A percentile compares a stretch with the other conserved stretches of the same genome.
Conservation (phyloP, 371 early-diverging fungal genomes). For the Mucor velutinosus region DNA sequence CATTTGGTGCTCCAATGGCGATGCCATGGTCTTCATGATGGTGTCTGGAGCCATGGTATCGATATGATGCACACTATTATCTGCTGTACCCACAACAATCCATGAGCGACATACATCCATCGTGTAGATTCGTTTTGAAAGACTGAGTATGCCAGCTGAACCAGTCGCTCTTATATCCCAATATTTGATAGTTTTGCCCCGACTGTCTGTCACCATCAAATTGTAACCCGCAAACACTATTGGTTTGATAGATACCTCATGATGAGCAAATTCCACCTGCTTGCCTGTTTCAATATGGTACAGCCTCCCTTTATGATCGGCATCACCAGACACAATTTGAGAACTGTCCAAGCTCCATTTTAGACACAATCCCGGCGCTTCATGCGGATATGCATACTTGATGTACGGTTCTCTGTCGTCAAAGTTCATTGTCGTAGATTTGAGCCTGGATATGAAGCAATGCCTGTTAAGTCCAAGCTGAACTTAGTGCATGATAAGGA, state of each 20-base stretch:
- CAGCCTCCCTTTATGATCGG: constrained; percentile 81
- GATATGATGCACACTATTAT: constrained; percentile 68
- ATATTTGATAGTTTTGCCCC: constrained; percentile 95
- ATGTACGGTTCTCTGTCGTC: constrained; percentile 87
- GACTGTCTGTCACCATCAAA: constrained; percentile 68
- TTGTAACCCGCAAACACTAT: constrained; percentile 71
- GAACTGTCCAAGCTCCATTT: constrained; percentile 89
- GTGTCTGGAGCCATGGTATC: constrained; percentile 77
- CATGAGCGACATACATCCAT: constrained; percentile 71
- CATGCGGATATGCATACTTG: constrained; percentile 79
- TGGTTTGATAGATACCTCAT: constrained; percentile 80
- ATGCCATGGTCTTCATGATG: constrained; percentile 57
- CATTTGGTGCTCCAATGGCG: constrained; percentile 88
- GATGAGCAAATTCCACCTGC: constrained; percentile 74
- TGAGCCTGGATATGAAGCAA: neutral
- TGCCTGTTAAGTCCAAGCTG: neutral
- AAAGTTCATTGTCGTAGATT: constrained; percentile 57
- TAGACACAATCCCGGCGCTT: constrained; percentile 80
- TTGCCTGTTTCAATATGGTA: constrained; percentile 79
- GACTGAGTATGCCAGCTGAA: constrained; percentile 68
- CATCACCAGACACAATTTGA: constrained; percentile 83
- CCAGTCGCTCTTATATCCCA: constrained; percentile 85
- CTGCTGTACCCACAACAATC: constrained; percentile 31
- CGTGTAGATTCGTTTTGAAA: constrained; percentile 84
- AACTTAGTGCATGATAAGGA: neutral